A percentile compares a stretch with the other conserved stretches of the same genome.
Evolutionary conservation across 73 alveolate genomes (phyloP).

Genomic region (Blepharisma japonicum): DNA sequence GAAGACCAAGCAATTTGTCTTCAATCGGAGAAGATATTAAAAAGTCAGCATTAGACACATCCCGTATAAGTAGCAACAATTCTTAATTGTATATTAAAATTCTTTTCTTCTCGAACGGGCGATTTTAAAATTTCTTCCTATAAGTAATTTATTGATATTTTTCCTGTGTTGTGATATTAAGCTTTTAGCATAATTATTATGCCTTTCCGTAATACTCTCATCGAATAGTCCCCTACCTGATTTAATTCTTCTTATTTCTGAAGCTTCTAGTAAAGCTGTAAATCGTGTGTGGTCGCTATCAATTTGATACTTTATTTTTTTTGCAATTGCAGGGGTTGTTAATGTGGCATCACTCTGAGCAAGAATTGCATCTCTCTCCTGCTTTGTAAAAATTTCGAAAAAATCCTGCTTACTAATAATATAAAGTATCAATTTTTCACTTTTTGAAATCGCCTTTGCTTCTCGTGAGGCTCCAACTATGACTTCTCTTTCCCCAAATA

Average conservation of each 20-base stretch:
- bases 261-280: constrained; percentile 18
- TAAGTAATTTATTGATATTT: not conserved
- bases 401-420: constrained; percentile 14
- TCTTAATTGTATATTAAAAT: no score
- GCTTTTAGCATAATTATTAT: constrained; percentile 5
- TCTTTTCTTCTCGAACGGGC: no score
- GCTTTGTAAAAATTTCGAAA: not conserved
- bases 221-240: constrained; percentile 23
- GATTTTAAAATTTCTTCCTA: not conserved
- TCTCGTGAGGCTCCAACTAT: not conserved
- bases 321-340: constrained; percentile 16
- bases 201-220: not conserved
- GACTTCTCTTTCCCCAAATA: constrained; percentile 21
- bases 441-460: not conserved
- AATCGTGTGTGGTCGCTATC: not conserved
- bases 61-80: no score
- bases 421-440: not conserved
- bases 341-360: not conserved
- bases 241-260: constrained; percentile 15
- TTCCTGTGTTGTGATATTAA: not conserved
- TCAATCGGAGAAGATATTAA: no score
- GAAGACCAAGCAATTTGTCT: no score
- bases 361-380: not conserved
- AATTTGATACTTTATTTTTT: constrained; percentile 9
- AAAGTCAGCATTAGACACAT: no score